Conservation (phyloP, 2,329 filamentous ascomycete species). For the Paraphoma chrysanthemicola region DNA sequence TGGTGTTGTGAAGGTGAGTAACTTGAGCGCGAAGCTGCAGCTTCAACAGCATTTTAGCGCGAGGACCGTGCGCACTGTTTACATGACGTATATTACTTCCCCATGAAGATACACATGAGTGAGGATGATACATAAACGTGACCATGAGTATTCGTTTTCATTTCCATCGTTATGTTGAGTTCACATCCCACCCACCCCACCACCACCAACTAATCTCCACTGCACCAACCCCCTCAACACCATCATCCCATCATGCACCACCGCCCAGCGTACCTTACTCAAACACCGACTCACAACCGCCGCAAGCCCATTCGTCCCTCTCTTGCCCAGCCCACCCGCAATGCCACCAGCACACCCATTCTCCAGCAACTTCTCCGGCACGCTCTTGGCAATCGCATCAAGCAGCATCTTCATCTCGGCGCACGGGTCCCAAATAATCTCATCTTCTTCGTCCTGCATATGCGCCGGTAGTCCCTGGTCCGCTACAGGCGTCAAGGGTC, state of each 20-base stretch:
- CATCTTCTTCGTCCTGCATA: conserved; percentile 49
- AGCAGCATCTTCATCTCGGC: conserved; percentile 58
- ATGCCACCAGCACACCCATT: conserved; percentile 18
- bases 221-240: conserved; percentile 56
- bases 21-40: too few species aligned
- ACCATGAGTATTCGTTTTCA: too few species aligned
- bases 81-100: too few species aligned
- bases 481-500: conserved; percentile 16
- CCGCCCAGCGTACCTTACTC: conserved; percentile 66
- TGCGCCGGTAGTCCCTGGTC: conserved; percentile 2
- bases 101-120: too few species aligned
- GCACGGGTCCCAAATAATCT: conserved; percentile 59
- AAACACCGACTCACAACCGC: conserved; percentile 63
- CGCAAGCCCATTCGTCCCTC: conserved; percentile 60
- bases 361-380: conserved; percentile 46
- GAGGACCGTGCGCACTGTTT: too few species aligned
- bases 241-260: conserved; percentile 67
- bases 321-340: conserved; percentile 54
- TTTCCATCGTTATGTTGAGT: background rate
- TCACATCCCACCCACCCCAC: conserved; percentile 16
- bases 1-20: too few species aligned
- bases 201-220: conserved; percentile 45
- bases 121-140: too few species aligned
- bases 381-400: conserved; percentile 49
- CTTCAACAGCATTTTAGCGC: too few species aligned